These are phyloP conservation scores for Nemania abortiva DNA, from an alignment of 2,329 filamentous ascomycete genomes.

Conservation along the genomic window DNA sequence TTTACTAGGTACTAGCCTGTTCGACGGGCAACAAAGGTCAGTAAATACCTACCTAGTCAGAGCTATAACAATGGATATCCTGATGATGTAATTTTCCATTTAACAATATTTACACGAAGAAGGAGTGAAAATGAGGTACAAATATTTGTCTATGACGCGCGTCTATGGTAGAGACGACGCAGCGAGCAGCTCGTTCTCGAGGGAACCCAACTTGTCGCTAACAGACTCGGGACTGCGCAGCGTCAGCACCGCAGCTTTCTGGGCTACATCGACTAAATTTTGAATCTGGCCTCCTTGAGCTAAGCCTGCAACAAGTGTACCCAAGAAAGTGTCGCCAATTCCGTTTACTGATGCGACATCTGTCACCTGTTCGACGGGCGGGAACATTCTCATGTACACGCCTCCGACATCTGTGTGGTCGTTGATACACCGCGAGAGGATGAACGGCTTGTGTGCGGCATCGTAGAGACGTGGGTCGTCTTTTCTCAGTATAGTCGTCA, in stretches of 20 bases:
- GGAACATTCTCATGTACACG: constrained; percentile 83
- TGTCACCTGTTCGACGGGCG: constrained; percentile 72
- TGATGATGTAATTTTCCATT: neutral
- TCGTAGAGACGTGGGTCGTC: constrained; percentile 76
- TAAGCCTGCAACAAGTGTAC: constrained; percentile 83
- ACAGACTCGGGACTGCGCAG: constrained; percentile 82
- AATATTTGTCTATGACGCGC: neutral
- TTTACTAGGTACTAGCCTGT: neutral
- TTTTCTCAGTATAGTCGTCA: constrained; percentile 77
- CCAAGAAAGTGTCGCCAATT: constrained; percentile 91
- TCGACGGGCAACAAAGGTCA: neutral
- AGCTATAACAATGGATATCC: neutral
- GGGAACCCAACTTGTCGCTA: constrained; percentile 64
- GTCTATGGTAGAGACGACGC: constrained; percentile 35
- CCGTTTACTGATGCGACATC: constrained; percentile 93
- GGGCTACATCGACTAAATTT: constrained; percentile 81
- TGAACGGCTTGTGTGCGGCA: constrained; percentile 73
- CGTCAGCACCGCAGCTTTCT: constrained; percentile 83
- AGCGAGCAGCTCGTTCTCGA: constrained; percentile 58
- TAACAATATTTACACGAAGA: constrained; percentile 2
- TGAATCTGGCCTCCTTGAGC: constrained; percentile 68
- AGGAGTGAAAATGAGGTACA: neutral
- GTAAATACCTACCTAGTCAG: neutral
- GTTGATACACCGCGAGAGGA: constrained; percentile 73
- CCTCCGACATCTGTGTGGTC: constrained; percentile 72